Conservation (phyloP, 495 filamentous ascomycete species). For the Talaromyces borbonicus region DNA sequence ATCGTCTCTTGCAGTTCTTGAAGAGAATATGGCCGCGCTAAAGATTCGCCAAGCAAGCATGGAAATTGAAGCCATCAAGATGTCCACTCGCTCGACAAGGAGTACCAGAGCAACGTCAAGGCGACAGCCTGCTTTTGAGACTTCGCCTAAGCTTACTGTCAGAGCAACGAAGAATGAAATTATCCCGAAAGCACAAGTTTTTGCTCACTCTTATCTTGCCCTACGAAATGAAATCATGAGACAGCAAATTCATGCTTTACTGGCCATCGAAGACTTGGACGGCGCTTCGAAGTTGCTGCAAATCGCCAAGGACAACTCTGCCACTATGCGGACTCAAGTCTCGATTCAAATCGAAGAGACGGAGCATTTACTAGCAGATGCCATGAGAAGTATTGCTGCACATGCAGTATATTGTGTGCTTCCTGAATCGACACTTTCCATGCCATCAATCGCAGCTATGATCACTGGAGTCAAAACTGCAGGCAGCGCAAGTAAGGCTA, state of each 20-base stretch:
- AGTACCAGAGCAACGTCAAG: slow-evolving; percentile 24
- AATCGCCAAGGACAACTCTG: slow-evolving; percentile 25
- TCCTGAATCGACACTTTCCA: slow-evolving; percentile 81
- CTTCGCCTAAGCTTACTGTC: too few relatives aligned
- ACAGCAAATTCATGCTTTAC: slow-evolving; percentile 47
- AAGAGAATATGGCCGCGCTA: slow-evolving; percentile 33
- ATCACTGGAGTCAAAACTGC: not conserved
- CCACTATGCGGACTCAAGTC: slow-evolving; percentile 29
- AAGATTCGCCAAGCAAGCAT: slow-evolving; percentile 15
- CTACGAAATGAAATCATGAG: slow-evolving; percentile 53
- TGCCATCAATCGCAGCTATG: slow-evolving; percentile 48
- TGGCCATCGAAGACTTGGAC: slow-evolving; percentile 29
- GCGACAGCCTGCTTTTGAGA: too few relatives aligned
- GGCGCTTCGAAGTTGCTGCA: slow-evolving; percentile 23
- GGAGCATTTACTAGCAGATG: slow-evolving; percentile 43
- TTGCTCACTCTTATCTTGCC: slow-evolving; percentile 35
- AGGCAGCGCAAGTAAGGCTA: not conserved
- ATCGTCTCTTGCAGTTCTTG: slow-evolving; percentile 13
- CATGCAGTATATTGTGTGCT: slow-evolving; percentile 84
- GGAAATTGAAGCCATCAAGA: slow-evolving; percentile 17
- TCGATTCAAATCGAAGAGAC: slow-evolving; percentile 33
- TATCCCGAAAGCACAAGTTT: slow-evolving; percentile 12
- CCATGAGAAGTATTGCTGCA: slow-evolving; percentile 55
- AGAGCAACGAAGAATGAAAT: too few relatives aligned
- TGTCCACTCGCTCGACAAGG: slow-evolving; percentile 24